Evolutionary conservation across 2,329 filamentous ascomycete genomes (phyloP), one percentile per base, ranked within the genome.

Genomic region (Colletotrichum shisoi): DNA sequence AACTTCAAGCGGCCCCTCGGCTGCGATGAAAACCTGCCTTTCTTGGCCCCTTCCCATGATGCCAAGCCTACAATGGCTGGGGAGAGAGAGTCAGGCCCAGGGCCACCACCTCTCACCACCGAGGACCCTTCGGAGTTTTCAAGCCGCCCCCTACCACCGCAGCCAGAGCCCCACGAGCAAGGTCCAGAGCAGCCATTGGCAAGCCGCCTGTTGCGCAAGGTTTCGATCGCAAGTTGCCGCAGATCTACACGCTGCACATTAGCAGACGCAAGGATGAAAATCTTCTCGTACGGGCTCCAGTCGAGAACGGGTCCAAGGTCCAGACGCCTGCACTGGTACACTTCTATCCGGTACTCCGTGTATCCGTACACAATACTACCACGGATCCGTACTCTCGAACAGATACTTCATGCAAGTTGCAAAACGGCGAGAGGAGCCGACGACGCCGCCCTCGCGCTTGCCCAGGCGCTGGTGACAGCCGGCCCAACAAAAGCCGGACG

Each of bases 61-160:
- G 54, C 65, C 65, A 68, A 68, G 65, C 40, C 48, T 48, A 60
- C 61, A 54, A 37, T 64, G 61, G 65, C 54, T 65, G 61, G 65
- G 48, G 49, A 45, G 54, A 60, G 51, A 34, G 31, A 34, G 31
- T 34, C 31, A 34, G 31, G 31, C 31, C 59, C 54, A 65, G 54
- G 48, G 62, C 65, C 64, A 59, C 61, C 31, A 53, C 54, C 64
- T 59, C 64, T 64, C 64, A 58, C 13, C 64, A 67, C 54, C 58
- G 54, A 59, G 64, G 61, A 68, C 65, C 54, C 62, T 68, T 68
- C 65, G 65, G 65, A 65, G 65, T 68, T 68, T 68, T 68, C 65
- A 59, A 65, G 37, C 61, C 49, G 65, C 56, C 65, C 64, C 65
- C 54, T 60, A 54, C 65, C 62, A 59, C 61, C 53, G 62, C 60